phyloP scores from a whole-genome alignment of 441 rosid genomes.

The Sinapis alba region DNA sequence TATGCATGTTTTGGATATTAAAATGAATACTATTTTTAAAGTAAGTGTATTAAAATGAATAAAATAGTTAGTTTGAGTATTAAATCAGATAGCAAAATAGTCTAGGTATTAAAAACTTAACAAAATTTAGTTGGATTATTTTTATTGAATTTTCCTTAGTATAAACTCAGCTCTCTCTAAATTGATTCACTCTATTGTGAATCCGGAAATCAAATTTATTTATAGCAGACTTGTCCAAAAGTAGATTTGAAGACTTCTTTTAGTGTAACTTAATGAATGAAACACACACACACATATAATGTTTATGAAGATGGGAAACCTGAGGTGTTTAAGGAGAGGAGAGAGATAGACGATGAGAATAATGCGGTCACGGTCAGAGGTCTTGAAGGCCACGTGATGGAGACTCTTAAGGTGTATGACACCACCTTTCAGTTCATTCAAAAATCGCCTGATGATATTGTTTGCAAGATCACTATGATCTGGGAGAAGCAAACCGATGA shows the following conservation, averaged over 20 bases:
- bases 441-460: slow-evolving; percentile 25
- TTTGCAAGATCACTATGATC: slow-evolving; percentile 39
- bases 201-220: neutral
- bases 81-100: too few relatives aligned
- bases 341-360: slow-evolving; percentile 41
- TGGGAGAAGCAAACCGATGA: slow-evolving; percentile 40
- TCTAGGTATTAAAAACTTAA: too few relatives aligned
- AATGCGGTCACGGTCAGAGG: slow-evolving; percentile 34
- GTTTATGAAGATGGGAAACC: slow-evolving; percentile 34
- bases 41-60: too few relatives aligned
- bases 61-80: too few relatives aligned
- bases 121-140: too few relatives aligned
- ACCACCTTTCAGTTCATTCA: slow-evolving; percentile 36
- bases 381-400: slow-evolving; percentile 41
- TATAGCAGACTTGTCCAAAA: neutral
- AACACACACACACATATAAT: too few relatives aligned
- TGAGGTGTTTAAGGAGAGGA: slow-evolving; percentile 40
- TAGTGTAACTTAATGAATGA: neutral
- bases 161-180: neutral
- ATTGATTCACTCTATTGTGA: neutral
- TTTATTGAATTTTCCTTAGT: too few relatives aligned
- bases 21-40: too few relatives aligned
- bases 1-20: too few relatives aligned
- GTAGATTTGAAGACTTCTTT: neutral
- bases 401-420: slow-evolving; percentile 36